Evolutionary conservation across 768 basidiomycete species (phyloP), one percentile per base, ranked within the genome.

Genomic region (Fistulinella prunicolor): DNA sequence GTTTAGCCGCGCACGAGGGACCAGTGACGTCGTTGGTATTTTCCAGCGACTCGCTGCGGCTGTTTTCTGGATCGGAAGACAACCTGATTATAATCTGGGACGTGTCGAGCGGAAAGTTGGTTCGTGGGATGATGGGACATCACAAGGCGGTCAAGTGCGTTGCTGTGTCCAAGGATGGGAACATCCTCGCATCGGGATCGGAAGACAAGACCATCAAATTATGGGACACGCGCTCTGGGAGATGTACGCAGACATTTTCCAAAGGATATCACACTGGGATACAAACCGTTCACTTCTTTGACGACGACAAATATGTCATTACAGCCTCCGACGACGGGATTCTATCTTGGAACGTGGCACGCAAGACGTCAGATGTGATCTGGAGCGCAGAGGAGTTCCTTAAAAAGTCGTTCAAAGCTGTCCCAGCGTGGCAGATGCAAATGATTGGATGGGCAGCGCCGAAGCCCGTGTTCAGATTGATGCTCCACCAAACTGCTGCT

Each of bases 1-100:
- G 34, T 30, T 32, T 62, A 1, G 42, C 32, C 3, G 19, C 38
- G 0, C 66, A 64, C 41, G 51, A 57, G 34, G 55, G 49, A 19
- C 24, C 45, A 2, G 60, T 67, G 34, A 44, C 26, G 4, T 38
- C 51, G 6, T 39, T 67, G 34, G 54, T 28, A 1, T 67, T 65
- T 43, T 60, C 62, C 1, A 46, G 37, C 12, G 54, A 64, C 30
- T 59, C 60, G 0, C 34, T 22, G 1, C 16, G 34, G 8, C 30
- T 67, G 13, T 49, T 56, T 24, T 68, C 65, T 2, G 60, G 64
- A 14, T 56, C 56, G 2, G 51, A 54, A 30, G 61, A 67, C 29
- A 53, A 59, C 5, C 35, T 54, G 6, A 19, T 63, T 29, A 55
- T 61, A 12, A 22, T 60, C 17, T 65, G 66, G 65, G 54, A 65